These are phyloP conservation scores for Petrea volubilis DNA, from an alignment of 257 asterid species.

Conservation along the genomic window DNA sequence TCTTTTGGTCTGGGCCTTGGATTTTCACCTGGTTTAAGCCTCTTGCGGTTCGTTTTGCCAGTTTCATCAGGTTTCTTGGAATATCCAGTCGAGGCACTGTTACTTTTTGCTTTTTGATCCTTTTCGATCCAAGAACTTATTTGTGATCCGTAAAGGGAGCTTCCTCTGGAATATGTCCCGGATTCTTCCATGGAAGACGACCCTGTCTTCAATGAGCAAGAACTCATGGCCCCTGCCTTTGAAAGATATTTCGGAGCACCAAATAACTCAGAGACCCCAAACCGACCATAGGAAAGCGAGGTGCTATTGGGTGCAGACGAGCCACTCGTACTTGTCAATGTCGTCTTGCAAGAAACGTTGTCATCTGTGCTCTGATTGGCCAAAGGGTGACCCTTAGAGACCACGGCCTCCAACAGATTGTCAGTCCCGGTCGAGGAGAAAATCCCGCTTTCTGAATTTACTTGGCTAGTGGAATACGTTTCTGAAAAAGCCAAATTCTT, in stretches of 20 bases:
- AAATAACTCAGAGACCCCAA: conserved; percentile 48
- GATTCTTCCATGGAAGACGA: conserved; percentile 49
- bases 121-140: conserved; percentile 73
- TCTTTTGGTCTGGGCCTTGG: conserved; percentile 96
- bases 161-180: conserved; percentile 49
- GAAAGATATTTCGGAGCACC: conserved; percentile 55
- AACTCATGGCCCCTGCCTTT: conserved; percentile 45
- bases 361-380: conserved; percentile 46
- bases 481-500: conserved; percentile 43
- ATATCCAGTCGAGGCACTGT: conserved; percentile 60
- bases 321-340: conserved; percentile 51
- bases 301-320: conserved; percentile 40
- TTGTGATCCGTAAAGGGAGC: conserved; percentile 70
- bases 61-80: conserved; percentile 68
- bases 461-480: conserved; percentile 38
- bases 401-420: conserved; percentile 75
- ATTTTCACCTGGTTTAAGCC: conserved; percentile 91
- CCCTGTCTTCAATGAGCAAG: conserved; percentile 42
- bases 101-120: conserved; percentile 46
- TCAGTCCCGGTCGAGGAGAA: conserved; percentile 46
- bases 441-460: conserved; percentile 50
- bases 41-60: conserved; percentile 66
- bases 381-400: conserved; percentile 47
- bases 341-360: conserved; percentile 53
- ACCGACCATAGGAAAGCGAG: conserved; percentile 47